These are phyloP conservation scores for Jacaranda mimosifolia DNA, from an alignment of 257 asterid genomes.

Conservation along the genomic window DNA sequence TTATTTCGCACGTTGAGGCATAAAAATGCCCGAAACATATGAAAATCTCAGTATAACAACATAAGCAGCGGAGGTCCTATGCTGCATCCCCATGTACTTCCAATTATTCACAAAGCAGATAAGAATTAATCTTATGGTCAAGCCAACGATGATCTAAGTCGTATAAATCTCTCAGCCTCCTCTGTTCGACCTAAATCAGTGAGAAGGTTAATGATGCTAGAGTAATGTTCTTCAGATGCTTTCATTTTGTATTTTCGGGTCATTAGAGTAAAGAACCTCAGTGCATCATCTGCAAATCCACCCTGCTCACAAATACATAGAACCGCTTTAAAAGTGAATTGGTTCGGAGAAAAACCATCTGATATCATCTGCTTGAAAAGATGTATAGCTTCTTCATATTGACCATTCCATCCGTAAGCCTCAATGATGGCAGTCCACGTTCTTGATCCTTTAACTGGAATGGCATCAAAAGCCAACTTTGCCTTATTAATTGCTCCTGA, in stretches of 20 bases:
- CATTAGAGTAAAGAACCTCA: slow-evolving; percentile 59
- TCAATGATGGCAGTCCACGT: slow-evolving; percentile 90
- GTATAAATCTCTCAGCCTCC: slow-evolving; percentile 69
- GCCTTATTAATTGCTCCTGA: slow-evolving; percentile 64
- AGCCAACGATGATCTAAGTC: slow-evolving; percentile 56
- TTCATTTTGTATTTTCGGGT: slow-evolving; percentile 57
- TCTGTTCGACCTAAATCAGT: slow-evolving; percentile 56
- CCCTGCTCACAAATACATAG: slow-evolving; percentile 68
- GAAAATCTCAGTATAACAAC: background rate
- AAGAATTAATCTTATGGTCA: slow-evolving; percentile 23
- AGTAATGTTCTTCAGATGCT: slow-evolving; percentile 77
- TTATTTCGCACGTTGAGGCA: too few relatives aligned
- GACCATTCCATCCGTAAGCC: slow-evolving; percentile 63
- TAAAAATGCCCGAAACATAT: too few relatives aligned
- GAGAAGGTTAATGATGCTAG: slow-evolving; percentile 63
- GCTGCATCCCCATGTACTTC: background rate
- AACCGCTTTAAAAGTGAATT: slow-evolving; percentile 70
- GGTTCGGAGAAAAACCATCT: slow-evolving; percentile 75
- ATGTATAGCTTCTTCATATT: slow-evolving; percentile 57
- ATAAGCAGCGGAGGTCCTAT: background rate
- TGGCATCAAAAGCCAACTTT: slow-evolving; percentile 56
- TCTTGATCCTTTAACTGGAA: slow-evolving; percentile 75
- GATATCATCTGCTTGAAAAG: slow-evolving; percentile 71
- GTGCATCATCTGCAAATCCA: slow-evolving; percentile 81
- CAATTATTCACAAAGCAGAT: slow-evolving; percentile 4